Base-by-base conservation (phyloP, 2,329 filamentous ascomycete genomes). In the Fusarium sororula region DNA sequence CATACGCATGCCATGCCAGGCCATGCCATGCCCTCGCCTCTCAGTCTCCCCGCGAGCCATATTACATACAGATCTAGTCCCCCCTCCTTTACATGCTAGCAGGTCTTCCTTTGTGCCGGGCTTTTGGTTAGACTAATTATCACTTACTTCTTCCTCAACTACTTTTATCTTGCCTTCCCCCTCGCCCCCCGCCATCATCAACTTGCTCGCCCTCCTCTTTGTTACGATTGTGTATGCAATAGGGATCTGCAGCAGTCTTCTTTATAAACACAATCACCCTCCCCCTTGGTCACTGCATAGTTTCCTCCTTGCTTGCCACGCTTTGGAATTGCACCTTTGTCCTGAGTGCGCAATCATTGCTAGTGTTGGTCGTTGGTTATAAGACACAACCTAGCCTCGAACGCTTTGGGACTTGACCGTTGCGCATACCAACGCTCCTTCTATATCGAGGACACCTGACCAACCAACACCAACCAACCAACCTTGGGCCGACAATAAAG, bases 131-230 rank as follows among this genome's bases (percentile, higher is more conserved):
- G 44, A 67, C 63, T 77, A 28, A 54, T 54, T n/a, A 22, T 38
- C 35, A 54, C 51, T 35, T 50, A 35, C 48, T 35, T 53, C 32
- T 54, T 50, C 47, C n/a, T 47, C 12, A 26, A 24, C n/a, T 35
- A 75, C 70, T 77, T 76, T 54, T 78, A 78, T 72, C 65, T 67
- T 68, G 59, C 44, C 35, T 38, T 28, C 39, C 59, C 66, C 55
- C 61, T 63, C 59, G 26, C 53, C 60, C 58, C 51, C 48, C 63
- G 60, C 41, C 63, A 66, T 67, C 74, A 59, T 72, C 61, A 32
- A 62, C 42, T 54, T 22, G 35, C 5, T 28, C 72, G 65, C 65
- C 63, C 59, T 70, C 48, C 48, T 65, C 74, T 62, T 62, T 70
- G 44, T 44, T 45, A 24, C 41, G 20, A 39, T 32, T 30, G 37